Base-by-base conservation (phyloP, 345 rosid genomes). In the Melaleuca quinquenervia region DNA sequence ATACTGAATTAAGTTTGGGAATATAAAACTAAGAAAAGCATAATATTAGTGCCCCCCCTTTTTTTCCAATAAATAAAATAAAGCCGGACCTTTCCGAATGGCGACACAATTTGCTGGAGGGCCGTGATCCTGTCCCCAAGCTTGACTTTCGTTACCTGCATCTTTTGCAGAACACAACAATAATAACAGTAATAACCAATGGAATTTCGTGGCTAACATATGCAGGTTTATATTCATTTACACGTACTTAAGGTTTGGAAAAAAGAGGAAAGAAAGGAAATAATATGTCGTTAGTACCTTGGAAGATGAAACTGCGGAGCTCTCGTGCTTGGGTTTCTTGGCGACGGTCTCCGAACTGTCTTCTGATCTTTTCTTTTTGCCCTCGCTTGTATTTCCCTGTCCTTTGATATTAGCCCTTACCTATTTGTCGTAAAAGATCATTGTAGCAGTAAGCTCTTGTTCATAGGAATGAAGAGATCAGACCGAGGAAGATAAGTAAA, bases 41-140 rank as follows among this genome's bases (percentile, higher is more conserved):
- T 85, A 20, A 76, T 52, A 60, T 21, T 83, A 62, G 82, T 84
- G 24, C 53, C 82, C 44, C 87, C 41, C 53, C 41, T 41, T 74
- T 45, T n/a, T 22, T 85, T 54, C 6, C 62, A 24, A n/a, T 12
- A 56, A 14, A 26, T 54, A 41, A 55, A 51, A 21, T 52, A 83
- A 44, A 52, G 48, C 83, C 29, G 84, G 84, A 96, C 99, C 99
- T 94, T 95, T 88, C 99, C 99, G 87, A 94, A 96, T n/a, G 99
- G 99, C 83, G 99, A 94, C 90, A 96, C 99, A 87, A 96, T 96
- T 90, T 96, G 99, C 88, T 96, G 99, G 86, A 96, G 96, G 90
- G 95, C 92, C 14, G 97, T 94, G 91, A 96, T 93, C 91, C 89
- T 95, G 86, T 96, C 98, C 51, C 93, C 94, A 75, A 95, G 91